These are phyloP conservation scores for Penicillium sp. DNA, from an alignment of 2,329 filamentous ascomycete species.

Conservation along the genomic window DNA sequence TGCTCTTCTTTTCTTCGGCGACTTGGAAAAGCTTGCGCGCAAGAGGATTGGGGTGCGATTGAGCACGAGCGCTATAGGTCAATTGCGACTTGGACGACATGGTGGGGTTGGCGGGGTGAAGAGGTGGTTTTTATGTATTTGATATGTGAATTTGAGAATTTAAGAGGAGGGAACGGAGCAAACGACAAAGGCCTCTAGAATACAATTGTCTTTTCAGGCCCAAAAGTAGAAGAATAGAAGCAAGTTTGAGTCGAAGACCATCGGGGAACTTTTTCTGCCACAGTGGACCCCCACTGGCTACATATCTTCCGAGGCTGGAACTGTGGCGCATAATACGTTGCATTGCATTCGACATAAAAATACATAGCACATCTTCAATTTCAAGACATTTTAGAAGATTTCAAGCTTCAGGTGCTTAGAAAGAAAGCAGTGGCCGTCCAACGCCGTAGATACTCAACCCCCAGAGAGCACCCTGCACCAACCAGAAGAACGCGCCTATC, in stretches of 20 bases:
- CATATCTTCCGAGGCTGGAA: neutral
- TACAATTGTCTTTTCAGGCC: neutral
- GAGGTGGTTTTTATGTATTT: neutral
- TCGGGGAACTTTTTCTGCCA: conserved; percentile 25
- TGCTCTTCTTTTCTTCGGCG: conserved; percentile 49
- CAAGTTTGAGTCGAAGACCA: neutral
- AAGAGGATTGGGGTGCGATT: conserved; percentile 46
- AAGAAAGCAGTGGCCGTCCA: conserved; percentile 30
- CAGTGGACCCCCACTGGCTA: conserved; percentile 10
- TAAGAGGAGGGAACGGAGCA: neutral
- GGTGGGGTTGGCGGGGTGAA: conserved; percentile 18
- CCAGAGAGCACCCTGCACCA: conserved; percentile 44
- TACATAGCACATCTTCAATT: neutral
- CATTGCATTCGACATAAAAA: neutral
- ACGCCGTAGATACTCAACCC: conserved; percentile 41
- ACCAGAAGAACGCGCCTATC: conserved; percentile 40
- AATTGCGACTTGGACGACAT: conserved; percentile 49
- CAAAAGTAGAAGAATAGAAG: neutral
- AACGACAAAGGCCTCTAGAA: neutral
- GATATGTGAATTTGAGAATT: neutral
- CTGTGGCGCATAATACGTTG: neutral
- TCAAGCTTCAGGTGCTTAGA: conserved; percentile 9
- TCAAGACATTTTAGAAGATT: too few species aligned
- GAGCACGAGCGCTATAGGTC: conserved; percentile 41
- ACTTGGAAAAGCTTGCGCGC: conserved; percentile 47